Evolutionary conservation across 768 basidiomycete genomes (phyloP).

Genomic region (Amanita molliuscula): DNA sequence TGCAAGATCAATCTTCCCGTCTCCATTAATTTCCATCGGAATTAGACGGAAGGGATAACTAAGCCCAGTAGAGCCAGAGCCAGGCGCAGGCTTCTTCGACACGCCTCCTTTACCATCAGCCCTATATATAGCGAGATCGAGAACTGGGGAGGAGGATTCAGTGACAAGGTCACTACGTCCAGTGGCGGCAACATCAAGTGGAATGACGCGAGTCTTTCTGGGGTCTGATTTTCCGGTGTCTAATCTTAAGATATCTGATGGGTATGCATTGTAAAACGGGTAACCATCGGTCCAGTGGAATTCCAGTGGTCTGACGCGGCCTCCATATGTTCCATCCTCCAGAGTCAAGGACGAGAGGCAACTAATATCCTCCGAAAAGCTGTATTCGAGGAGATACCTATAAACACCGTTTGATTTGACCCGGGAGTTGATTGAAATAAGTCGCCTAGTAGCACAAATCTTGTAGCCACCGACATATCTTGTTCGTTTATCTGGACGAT

Average conservation of each 20-base stretch:
- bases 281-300: background rate
- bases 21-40: background rate
- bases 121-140: background rate
- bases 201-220: no score
- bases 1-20: background rate
- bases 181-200: background rate
- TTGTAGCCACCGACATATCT: background rate
- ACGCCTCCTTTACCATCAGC: background rate
- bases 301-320: background rate
- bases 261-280: no score
- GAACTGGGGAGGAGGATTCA: no score
- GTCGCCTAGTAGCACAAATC: background rate
- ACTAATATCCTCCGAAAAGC: background rate
- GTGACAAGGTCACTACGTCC: background rate
- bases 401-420: background rate
- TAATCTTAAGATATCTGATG: no score
- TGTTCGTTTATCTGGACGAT: background rate
- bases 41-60: background rate
- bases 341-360: background rate
- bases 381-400: background rate
- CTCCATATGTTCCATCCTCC: background rate
- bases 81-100: background rate
- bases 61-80: background rate
- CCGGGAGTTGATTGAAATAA: background rate
- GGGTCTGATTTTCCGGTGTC: no score